A percentile compares a stretch with the other conserved stretches of the same genome.
Evolutionary conservation across 495 filamentous ascomycete genomes (phyloP).

Genomic region (Penicillium lagena): DNA sequence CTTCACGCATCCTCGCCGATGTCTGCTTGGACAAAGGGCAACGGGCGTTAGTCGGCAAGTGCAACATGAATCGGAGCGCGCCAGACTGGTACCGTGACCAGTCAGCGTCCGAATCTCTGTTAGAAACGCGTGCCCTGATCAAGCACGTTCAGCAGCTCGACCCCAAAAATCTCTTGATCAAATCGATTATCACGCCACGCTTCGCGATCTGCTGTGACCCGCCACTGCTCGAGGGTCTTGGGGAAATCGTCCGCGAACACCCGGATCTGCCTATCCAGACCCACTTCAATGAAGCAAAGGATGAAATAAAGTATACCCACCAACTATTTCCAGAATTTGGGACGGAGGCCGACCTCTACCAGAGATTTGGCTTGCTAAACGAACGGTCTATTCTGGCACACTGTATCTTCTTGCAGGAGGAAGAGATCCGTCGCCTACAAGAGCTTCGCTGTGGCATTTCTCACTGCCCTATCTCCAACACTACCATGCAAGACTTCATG

Average conservation of each 20-base stretch:
- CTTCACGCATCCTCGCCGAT: constrained; percentile 53
- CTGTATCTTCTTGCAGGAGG: constrained; percentile 51
- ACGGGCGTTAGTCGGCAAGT: constrained; percentile 60
- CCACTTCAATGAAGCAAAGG: constrained; percentile 55
- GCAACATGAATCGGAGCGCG: constrained; percentile 57
- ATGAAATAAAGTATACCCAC: constrained; percentile 46
- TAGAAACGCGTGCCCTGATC: constrained; percentile 48
- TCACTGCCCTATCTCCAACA: constrained; percentile 59
- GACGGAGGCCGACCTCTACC: constrained; percentile 51
- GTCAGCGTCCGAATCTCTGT: constrained; percentile 39
- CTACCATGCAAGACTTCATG: constrained; percentile 56
- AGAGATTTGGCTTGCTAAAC: constrained; percentile 45
- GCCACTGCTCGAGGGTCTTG: constrained; percentile 46
- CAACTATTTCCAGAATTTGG: constrained; percentile 46
- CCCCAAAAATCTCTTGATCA: constrained; percentile 31
- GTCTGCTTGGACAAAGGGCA: constrained; percentile 51
- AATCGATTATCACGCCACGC: constrained; percentile 54
- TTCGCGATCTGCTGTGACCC: constrained; percentile 56
- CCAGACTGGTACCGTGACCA: constrained; percentile 54
- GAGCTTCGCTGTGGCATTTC: constrained; percentile 50
- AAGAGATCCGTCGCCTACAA: constrained; percentile 43
- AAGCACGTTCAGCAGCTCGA: constrained; percentile 27
- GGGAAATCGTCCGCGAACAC: constrained; percentile 40
- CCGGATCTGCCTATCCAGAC: constrained; percentile 55
- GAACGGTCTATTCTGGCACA: constrained; percentile 56